phyloP scores from a whole-genome alignment of 306 rosid genomes.

The Luffa acutangula region DNA sequence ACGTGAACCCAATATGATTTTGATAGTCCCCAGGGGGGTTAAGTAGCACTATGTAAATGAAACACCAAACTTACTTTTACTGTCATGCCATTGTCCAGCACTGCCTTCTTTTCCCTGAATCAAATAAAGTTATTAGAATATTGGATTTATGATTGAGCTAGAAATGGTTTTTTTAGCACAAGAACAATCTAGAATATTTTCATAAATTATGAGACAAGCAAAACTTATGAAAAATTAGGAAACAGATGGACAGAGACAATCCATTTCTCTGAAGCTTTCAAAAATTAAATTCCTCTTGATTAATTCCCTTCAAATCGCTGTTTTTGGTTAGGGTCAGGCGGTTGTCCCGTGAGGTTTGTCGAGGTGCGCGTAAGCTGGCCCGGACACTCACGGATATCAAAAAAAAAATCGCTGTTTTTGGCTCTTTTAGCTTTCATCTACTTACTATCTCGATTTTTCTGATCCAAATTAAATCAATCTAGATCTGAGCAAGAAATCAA shows the following conservation, averaged over 20 bases:
- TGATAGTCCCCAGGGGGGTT: background rate
- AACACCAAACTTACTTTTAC: slow-evolving; percentile 54
- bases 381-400: too few species aligned
- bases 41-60: background rate
- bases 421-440: too few species aligned
- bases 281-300: background rate
- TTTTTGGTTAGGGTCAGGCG: too few species aligned
- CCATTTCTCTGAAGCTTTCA: background rate
- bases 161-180: background rate
- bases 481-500: background rate
- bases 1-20: background rate
- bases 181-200: background rate
- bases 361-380: too few species aligned
- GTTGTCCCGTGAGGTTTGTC: too few species aligned
- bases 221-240: background rate
- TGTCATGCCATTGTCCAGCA: slow-evolving; percentile 56
- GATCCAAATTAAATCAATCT: background rate
- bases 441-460: background rate
- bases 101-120: slow-evolving; percentile 63
- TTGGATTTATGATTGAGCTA: background rate
- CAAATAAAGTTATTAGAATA: slow-evolving; percentile 5
- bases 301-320: background rate
- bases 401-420: background rate
- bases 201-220: background rate
- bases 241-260: background rate